A percentile compares a stretch with the other conserved stretches of the same genome.
phyloP scores from a whole-genome alignment of 1,284 basidiomycete species.

The Sporisorium reilianum region DNA sequence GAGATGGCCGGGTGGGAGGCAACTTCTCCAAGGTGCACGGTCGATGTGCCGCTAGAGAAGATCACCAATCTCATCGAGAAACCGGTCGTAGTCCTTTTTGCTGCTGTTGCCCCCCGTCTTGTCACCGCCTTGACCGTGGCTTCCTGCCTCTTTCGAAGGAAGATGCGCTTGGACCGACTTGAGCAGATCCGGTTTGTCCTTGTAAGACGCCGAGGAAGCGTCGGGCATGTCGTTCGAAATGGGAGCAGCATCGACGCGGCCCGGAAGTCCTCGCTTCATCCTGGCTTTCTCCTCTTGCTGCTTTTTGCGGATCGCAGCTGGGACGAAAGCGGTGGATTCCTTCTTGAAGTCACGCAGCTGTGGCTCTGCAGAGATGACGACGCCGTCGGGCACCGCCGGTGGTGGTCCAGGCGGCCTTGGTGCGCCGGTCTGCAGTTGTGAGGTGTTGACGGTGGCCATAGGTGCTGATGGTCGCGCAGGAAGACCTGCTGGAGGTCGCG shows the following conservation, averaged over 20 bases:
- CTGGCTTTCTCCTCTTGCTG: conserved; percentile 50
- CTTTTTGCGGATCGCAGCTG: conserved; percentile 60
- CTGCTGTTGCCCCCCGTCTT: not conserved
- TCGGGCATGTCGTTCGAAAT: conserved; percentile 22
- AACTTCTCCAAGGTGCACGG: not conserved
- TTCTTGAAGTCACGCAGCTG: conserved; percentile 66
- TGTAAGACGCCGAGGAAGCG: conserved; percentile 9
- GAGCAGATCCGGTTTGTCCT: conserved; percentile 30
- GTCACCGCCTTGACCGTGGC: not conserved
- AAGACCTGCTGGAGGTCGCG: conserved; percentile 10
- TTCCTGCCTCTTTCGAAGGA: conserved; percentile 7
- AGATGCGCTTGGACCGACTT: conserved; percentile 38
- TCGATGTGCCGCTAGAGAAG: conserved; percentile 18
- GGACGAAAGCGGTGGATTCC: conserved; percentile 65
- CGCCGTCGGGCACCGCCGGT: conserved; percentile 31
- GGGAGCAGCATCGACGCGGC: conserved; percentile 55
- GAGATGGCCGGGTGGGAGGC: conserved; percentile 3
- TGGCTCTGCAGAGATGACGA: conserved; percentile 60
- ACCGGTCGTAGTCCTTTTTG: conserved; percentile 42
- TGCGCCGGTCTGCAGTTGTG: not conserved
- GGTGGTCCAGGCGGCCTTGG: conserved; percentile 34
- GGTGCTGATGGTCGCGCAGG: conserved; percentile 8
- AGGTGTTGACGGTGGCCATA: not conserved
- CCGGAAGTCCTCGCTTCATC: conserved; percentile 51
- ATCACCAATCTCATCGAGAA: conserved; percentile 47